Evolutionary conservation across 2,329 filamentous ascomycete species (phyloP).

Genomic region (Monilinia polystroma): DNA sequence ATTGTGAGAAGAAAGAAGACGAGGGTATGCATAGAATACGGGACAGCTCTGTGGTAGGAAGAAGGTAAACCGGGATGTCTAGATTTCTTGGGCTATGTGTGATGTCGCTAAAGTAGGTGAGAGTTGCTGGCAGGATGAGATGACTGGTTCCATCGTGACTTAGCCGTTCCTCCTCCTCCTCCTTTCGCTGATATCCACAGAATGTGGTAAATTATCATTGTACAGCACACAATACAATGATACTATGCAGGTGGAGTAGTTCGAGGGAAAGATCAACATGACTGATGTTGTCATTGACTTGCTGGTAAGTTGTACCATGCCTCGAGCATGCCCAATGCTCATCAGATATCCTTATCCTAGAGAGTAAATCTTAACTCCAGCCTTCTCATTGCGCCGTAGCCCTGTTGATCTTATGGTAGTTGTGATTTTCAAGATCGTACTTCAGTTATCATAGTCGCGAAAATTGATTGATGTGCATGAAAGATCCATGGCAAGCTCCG

Average conservation of each 20-base stretch:
- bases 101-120: slow-evolving; percentile 11
- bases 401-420: slow-evolving; percentile 13
- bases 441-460: slow-evolving; percentile 8
- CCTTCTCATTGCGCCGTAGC: slow-evolving; percentile 3
- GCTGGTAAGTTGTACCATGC: background rate
- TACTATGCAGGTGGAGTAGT: background rate
- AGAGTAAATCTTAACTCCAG: slow-evolving; percentile 1
- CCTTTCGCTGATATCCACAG: slow-evolving; percentile 13
- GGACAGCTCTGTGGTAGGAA: slow-evolving; percentile 10
- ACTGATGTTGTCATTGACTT: slow-evolving; percentile 7
- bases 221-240: slow-evolving; percentile 2
- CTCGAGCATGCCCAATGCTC: background rate
- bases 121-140: slow-evolving; percentile 14
- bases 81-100: slow-evolving; percentile 13
- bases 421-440: slow-evolving; percentile 11
- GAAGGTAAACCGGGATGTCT: background rate
- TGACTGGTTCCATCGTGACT: slow-evolving; percentile 11
- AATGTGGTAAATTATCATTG: background rate
- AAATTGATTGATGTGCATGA: slow-evolving; percentile 17
- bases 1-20: background rate
- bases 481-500: background rate
- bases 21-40: slow-evolving; percentile 18
- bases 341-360: background rate
- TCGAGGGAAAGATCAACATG: slow-evolving; percentile 13
- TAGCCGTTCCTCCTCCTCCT: slow-evolving; percentile 16